phyloP scores from a whole-genome alignment of 202 grass and related monocot species.

The Digitaria exilis region DNA sequence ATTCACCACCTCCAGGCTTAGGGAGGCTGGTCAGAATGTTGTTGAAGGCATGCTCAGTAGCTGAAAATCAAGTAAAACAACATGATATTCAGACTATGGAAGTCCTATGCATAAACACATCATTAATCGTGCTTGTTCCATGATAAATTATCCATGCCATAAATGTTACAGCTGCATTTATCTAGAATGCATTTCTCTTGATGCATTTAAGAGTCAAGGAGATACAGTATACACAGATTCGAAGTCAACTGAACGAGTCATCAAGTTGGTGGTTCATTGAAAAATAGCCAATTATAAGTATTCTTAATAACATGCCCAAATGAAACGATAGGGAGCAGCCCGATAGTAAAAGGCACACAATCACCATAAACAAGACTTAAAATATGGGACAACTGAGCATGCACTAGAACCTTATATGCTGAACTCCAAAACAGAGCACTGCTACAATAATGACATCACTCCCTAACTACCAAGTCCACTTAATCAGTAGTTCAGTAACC shows the following conservation, averaged over 20 bases:
- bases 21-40: slow-evolving; percentile 72
- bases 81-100: not conserved
- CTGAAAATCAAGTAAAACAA: slow-evolving; percentile 51
- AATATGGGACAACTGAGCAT: not conserved
- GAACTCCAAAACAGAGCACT: not conserved
- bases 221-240: not conserved
- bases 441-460: not conserved
- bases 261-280: slow-evolving; percentile 1
- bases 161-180: not conserved
- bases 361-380: not conserved
- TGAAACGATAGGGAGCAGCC: not conserved
- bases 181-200: not conserved
- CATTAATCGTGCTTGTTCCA: not conserved
- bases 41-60: slow-evolving; percentile 65
- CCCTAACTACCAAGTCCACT: slow-evolving; percentile 1
- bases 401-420: not conserved
- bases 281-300: not conserved
- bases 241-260: slow-evolving; percentile 25
- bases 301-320: not conserved
- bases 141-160: not conserved
- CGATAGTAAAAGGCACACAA: not conserved
- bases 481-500: not conserved
- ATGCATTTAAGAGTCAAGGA: not conserved
- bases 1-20: slow-evolving; percentile 79
- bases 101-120: not conserved